Evolutionary conservation across 192 early-diverging fungal genomes (phyloP).

Genomic region (Paraglomus brasilianum): DNA sequence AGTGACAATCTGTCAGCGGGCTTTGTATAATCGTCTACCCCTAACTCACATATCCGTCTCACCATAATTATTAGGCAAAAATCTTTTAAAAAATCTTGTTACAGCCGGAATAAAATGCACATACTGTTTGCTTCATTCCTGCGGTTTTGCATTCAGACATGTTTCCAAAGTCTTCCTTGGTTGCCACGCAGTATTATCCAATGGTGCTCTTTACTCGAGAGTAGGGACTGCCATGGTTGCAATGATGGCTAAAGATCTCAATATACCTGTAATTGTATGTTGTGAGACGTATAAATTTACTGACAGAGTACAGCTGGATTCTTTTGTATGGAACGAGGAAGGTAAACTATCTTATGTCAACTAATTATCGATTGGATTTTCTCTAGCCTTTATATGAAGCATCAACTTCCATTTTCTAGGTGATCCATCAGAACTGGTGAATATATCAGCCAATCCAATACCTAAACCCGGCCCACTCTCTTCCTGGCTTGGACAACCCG

Average conservation of each 20-base stretch:
- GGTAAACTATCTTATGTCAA: slow-evolving; percentile 39
- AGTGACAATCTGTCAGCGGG: background rate
- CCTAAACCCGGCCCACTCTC: slow-evolving; percentile 30
- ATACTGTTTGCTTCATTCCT: slow-evolving; percentile 64
- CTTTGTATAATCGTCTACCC: background rate
- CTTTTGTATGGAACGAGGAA: slow-evolving; percentile 95
- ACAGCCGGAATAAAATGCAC: slow-evolving; percentile 70
- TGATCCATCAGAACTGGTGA: slow-evolving; percentile 82
- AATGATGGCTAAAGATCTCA: slow-evolving; percentile 81
- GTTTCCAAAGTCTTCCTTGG: slow-evolving; percentile 94
- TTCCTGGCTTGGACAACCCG: slow-evolving; percentile 76
- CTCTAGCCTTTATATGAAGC: background rate
- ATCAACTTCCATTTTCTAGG: slow-evolving; percentile 36
- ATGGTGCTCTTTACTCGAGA: slow-evolving; percentile 89
- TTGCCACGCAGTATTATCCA: slow-evolving; percentile 87
- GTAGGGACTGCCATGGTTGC: slow-evolving; percentile 89
- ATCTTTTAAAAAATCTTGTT: slow-evolving; percentile 58
- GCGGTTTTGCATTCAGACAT: slow-evolving; percentile 77
- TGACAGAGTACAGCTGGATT: slow-evolving; percentile 89
- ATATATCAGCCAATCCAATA: slow-evolving; percentile 34
- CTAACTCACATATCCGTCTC: background rate
- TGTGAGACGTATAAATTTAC: slow-evolving; percentile 97
- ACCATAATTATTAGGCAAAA: slow-evolving; percentile 54
- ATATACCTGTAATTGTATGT: slow-evolving; percentile 93
- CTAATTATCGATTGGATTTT: background rate